Conservation (phyloP, 768 basidiomycete genomes). For the Hydnum rufescens region DNA sequence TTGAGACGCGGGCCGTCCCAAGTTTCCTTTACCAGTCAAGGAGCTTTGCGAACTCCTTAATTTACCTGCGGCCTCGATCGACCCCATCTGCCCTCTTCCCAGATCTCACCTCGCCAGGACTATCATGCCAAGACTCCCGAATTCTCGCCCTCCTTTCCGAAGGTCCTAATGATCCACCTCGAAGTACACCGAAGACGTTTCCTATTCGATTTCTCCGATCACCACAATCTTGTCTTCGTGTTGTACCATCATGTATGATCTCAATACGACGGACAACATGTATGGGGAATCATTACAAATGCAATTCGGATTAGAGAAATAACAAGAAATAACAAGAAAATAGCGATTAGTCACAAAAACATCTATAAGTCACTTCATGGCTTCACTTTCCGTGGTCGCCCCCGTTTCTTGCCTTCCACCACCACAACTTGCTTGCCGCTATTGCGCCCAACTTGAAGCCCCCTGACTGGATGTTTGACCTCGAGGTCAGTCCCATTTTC, state of each 20-base stretch:
- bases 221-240: constrained; percentile 21
- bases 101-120: constrained; percentile 13
- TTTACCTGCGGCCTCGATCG: constrained; percentile 45
- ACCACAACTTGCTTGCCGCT: too few relatives aligned
- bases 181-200: constrained; percentile 40
- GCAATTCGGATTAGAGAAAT: too few relatives aligned
- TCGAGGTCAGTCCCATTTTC: too few relatives aligned
- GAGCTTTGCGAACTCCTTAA: constrained; percentile 78
- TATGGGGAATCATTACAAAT: too few relatives aligned
- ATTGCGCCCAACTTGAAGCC: too few relatives aligned
- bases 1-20: constrained; percentile 76
- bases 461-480: too few relatives aligned
- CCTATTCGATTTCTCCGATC: constrained; percentile 64
- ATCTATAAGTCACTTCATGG: too few relatives aligned
- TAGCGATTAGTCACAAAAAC: too few relatives aligned
- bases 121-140: constrained; percentile 44
- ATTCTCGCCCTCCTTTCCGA: constrained; percentile 44
- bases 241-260: constrained; percentile 32
- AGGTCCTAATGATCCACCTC: constrained; percentile 30
- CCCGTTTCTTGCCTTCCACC: too few relatives aligned
- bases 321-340: too few relatives aligned
- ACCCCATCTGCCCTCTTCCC: constrained; percentile 37
- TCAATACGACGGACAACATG: constrained; percentile 37
- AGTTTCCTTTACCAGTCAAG: constrained; percentile 74
- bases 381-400: too few relatives aligned